phyloP scores from a whole-genome alignment of 352 stramenopile species.

The Sclerospora graminicola region DNA sequence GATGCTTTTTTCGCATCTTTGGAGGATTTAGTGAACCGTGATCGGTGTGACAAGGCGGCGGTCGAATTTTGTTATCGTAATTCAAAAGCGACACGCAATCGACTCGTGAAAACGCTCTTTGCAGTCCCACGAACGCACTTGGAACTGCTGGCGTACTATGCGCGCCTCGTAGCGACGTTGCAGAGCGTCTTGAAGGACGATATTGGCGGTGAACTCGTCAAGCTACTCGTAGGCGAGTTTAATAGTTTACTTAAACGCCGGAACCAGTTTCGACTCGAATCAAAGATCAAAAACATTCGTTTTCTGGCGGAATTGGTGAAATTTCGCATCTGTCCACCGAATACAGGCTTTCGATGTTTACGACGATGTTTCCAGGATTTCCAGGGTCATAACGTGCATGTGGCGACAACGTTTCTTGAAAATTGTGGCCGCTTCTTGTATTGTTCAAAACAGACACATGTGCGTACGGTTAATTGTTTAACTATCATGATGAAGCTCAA shows the following conservation, averaged over 20 bases:
- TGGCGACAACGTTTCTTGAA: slow-evolving; percentile 94
- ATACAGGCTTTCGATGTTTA: slow-evolving; percentile 89
- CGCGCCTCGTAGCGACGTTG: slow-evolving; percentile 88
- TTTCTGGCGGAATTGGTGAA: slow-evolving; percentile 96
- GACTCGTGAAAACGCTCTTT: slow-evolving; percentile 90
- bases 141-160: slow-evolving; percentile 94
- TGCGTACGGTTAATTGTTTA: slow-evolving; percentile 84
- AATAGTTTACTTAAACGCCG: slow-evolving; percentile 89
- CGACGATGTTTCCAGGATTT: slow-evolving; percentile 94
- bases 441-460: slow-evolving; percentile 90
- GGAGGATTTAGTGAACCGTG: slow-evolving; percentile 90
- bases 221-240: slow-evolving; percentile 92
- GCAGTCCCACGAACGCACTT: slow-evolving; percentile 88
- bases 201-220: slow-evolving; percentile 84
- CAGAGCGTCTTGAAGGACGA: slow-evolving; percentile 88
- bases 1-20: slow-evolving; percentile 88
- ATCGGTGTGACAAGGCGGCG: slow-evolving; percentile 92
- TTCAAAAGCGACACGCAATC: slow-evolving; percentile 87
- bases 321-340: slow-evolving; percentile 92
- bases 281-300: slow-evolving; percentile 91
- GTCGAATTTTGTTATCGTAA: slow-evolving; percentile 95
- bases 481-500: slow-evolving; percentile 94
- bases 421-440: slow-evolving; percentile 94
- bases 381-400: slow-evolving; percentile 91
- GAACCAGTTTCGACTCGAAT: slow-evolving; percentile 91